phyloP scores from a whole-genome alignment of 352 stramenopile species.

The Phytophthora ohioensis region DNA sequence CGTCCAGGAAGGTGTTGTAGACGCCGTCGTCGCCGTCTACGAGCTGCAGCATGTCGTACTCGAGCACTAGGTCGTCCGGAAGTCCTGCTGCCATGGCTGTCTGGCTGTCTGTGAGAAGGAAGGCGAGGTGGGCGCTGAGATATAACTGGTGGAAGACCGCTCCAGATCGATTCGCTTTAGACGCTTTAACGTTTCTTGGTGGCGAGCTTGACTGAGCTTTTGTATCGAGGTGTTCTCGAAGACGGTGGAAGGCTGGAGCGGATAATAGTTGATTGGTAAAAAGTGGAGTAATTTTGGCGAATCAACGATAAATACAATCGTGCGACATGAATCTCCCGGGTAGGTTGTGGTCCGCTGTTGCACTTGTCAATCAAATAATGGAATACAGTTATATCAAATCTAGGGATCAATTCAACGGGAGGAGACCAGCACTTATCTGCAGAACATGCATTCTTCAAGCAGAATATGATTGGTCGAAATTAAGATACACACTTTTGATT shows the following conservation, averaged over 20 bases:
- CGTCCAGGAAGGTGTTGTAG: slow-evolving; percentile 26
- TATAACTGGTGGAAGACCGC: slow-evolving; percentile 14
- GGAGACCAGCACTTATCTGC: not conserved
- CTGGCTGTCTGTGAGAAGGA: not conserved
- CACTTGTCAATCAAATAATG: not conserved
- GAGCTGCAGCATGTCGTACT: slow-evolving; percentile 57
- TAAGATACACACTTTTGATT: not conserved
- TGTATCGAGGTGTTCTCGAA: slow-evolving; percentile 28
- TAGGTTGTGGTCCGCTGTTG: slow-evolving; percentile 6
- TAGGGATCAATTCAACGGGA: not conserved
- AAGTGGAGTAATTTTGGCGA: not conserved
- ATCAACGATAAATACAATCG: not conserved
- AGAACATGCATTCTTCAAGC: not conserved
- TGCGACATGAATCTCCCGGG: slow-evolving; percentile 10
- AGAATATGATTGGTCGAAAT: not conserved
- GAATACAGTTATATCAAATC: not conserved
- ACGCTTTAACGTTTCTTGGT: slow-evolving; percentile 7
- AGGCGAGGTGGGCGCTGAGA: not conserved
- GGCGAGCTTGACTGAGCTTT: slow-evolving; percentile 7
- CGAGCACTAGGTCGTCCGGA: slow-evolving; percentile 50
- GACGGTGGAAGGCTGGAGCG: slow-evolving; percentile 7
- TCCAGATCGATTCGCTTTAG: slow-evolving; percentile 14
- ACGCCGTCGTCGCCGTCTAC: slow-evolving; percentile 40
- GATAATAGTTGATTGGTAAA: slow-evolving; percentile 2
- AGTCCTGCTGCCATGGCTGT: slow-evolving; percentile 41